Evolutionary conservation across 352 stramenopile species (phyloP), one percentile per base, ranked within the genome.

Genomic region (Phytopythium helicoides): DNA sequence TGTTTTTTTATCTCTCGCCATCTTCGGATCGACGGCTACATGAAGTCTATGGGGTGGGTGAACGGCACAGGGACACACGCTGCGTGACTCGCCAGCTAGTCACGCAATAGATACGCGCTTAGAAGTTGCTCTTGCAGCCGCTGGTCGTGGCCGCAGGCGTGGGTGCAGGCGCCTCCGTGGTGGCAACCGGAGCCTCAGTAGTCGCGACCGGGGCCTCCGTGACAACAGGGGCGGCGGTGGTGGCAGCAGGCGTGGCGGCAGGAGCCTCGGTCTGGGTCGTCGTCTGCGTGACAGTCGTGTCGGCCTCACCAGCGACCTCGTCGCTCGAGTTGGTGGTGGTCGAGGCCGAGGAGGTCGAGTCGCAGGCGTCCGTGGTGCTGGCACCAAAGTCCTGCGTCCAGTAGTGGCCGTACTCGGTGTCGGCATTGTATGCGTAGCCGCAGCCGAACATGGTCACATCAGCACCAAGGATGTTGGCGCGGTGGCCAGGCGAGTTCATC

Each of bases 381-480:
- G 39, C 47, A 47, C 61, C 73, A 46, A 86, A 89, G 53, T 84
- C 62, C 49, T 89, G 75, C 33, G 71, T 86, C 73, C 78, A 86
- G 58, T 69, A 89, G 56, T 74, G 61, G 12, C 59, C 47, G 58
- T 77, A 77, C 36, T 40, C 35, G 1, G 50, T 62, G 25, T 67
- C 31, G 3, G 39, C 47, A 25, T 58, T 66, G 65, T 66, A 68
- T 16, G 65, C 65, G 35, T 79, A 68, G 21, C 65, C 68, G 34
- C 58, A 52, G 28, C 68, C 71, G n/a, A 82, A 62, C 62, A 75
- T 74, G 7, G 48, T 79, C 45, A 66, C 73, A 25, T 73, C 64
- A 16, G 16, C 3, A 7, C 67, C 56, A 14, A 76, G 42, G 25
- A 76, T 76, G 45, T 76, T 76, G 31, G 47, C 44, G 50, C 64